These are phyloP conservation scores for Marchantia paleacea DNA, from an alignment of 225 moss, liverwort and hornwort species.

Conservation along the genomic window DNA sequence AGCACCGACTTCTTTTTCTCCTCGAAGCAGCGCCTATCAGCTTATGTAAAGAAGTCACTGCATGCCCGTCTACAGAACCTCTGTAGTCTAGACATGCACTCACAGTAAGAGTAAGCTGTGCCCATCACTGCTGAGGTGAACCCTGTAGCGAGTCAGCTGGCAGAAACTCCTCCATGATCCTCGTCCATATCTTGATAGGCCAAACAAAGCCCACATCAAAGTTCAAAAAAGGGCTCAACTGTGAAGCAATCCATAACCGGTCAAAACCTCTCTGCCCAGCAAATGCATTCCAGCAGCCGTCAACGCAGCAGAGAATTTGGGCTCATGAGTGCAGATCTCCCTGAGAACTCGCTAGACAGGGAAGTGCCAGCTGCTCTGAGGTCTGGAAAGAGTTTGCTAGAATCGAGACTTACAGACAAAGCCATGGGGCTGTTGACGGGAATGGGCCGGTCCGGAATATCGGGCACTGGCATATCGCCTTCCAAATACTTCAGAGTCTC, in stretches of 20 bases:
- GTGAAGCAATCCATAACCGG: not conserved
- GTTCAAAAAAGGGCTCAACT: not conserved
- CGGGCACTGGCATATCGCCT: slow-evolving; percentile 52
- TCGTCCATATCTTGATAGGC: not conserved
- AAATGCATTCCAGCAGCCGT: not conserved
- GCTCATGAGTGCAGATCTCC: not conserved
- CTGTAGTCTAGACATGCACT: not conserved
- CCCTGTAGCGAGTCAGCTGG: not conserved
- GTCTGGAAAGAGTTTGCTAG: not conserved
- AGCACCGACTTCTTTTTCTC: not conserved
- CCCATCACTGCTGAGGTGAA: not conserved
- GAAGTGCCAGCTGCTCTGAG: not conserved
- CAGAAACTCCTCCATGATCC: not conserved
- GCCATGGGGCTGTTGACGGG: slow-evolving; percentile 32
- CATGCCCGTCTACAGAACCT: not conserved
- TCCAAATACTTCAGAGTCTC: slow-evolving; percentile 60
- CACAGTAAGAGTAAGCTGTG: not conserved
- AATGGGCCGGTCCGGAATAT: slow-evolving; percentile 61
- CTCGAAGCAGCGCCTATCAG: not conserved
- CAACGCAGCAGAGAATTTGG: slow-evolving; percentile 12
- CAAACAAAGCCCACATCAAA: not conserved
- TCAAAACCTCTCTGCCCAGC: not conserved
- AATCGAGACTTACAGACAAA: not conserved
- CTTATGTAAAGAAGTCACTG: not conserved
- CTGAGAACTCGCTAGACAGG: slow-evolving; percentile 1